A percentile compares a stretch with the other conserved stretches of the same genome.
phyloP scores from a whole-genome alignment of 2,329 filamentous ascomycete genomes.

The Cordyceps tenuipes region DNA sequence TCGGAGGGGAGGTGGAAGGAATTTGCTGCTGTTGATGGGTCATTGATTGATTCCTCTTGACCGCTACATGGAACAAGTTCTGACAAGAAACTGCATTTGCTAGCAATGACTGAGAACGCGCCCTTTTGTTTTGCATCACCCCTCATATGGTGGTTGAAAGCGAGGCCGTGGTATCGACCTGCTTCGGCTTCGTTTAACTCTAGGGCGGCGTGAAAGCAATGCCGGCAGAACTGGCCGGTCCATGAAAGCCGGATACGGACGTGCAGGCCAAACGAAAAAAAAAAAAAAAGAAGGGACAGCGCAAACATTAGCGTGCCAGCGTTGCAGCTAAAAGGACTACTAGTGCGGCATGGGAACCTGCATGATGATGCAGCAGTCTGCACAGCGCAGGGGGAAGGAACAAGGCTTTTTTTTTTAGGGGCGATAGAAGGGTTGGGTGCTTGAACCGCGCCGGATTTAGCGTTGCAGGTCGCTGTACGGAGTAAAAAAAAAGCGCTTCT shows the following conservation, averaged over 20 bases:
- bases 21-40: neutral
- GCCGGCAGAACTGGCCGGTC: neutral
- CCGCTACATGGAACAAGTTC: too few relatives aligned
- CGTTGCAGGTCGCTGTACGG: neutral
- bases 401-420: neutral
- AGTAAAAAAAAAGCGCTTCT: too few relatives aligned
- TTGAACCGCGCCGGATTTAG: neutral
- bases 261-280: neutral
- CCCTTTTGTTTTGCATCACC: too few relatives aligned
- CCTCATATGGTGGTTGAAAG: too few relatives aligned
- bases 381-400: too few relatives aligned
- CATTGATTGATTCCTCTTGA: neutral
- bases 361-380: neutral
- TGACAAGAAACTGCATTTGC: too few relatives aligned
- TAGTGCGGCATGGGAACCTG: neutral
- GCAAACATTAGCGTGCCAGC: neutral
- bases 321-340: too few relatives aligned
- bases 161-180: neutral
- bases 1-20: neutral
- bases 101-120: too few relatives aligned
- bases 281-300: neutral
- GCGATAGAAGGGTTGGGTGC: neutral
- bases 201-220: neutral
- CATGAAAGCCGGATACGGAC: conserved; percentile 12
- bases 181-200: neutral